Evolutionary conservation across 2,329 filamentous ascomycete species (phyloP).

Genomic region (Tolypocladium tundrense): DNA sequence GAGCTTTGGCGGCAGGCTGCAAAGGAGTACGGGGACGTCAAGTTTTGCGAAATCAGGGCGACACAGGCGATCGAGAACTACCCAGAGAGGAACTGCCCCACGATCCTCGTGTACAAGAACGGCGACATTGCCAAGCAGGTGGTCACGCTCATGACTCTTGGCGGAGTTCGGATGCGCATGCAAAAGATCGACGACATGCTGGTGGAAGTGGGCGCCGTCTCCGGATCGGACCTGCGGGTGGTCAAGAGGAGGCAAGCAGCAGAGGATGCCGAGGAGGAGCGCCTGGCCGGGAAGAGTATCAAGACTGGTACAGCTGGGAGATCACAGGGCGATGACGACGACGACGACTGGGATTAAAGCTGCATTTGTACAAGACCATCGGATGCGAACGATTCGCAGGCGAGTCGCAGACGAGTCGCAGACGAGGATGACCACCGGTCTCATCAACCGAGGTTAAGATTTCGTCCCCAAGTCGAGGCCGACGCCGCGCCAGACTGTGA

Average conservation of each 20-base stretch:
- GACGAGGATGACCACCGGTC: background rate
- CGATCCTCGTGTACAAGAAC: constrained; percentile 84
- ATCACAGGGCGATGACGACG: constrained; percentile 34
- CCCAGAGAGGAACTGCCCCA: constrained; percentile 89
- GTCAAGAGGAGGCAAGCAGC: constrained; percentile 49
- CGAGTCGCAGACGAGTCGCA: background rate
- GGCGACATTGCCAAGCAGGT: constrained; percentile 87
- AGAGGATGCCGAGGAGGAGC: constrained; percentile 51
- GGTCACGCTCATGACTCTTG: constrained; percentile 75
- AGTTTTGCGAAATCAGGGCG: constrained; percentile 92
- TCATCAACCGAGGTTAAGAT: background rate
- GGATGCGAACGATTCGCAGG: background rate
- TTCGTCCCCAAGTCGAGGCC: background rate
- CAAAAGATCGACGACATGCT: constrained; percentile 72
- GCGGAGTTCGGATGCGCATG: constrained; percentile 60
- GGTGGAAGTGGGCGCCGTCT: constrained; percentile 71
- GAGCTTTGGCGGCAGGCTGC: constrained; percentile 83
- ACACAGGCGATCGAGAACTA: constrained; percentile 95
- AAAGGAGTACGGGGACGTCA: constrained; percentile 79
- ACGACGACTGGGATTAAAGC: constrained; percentile 54
- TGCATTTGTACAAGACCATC: background rate
- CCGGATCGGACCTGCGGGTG: constrained; percentile 68
- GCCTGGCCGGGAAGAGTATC: constrained; percentile 36
- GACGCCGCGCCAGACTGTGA: background rate
- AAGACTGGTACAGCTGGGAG: constrained; percentile 38